Evolutionary conservation across 352 stramenopile species (phyloP), one percentile per base, ranked within the genome.

Genomic region (Pythium utonaiense): DNA sequence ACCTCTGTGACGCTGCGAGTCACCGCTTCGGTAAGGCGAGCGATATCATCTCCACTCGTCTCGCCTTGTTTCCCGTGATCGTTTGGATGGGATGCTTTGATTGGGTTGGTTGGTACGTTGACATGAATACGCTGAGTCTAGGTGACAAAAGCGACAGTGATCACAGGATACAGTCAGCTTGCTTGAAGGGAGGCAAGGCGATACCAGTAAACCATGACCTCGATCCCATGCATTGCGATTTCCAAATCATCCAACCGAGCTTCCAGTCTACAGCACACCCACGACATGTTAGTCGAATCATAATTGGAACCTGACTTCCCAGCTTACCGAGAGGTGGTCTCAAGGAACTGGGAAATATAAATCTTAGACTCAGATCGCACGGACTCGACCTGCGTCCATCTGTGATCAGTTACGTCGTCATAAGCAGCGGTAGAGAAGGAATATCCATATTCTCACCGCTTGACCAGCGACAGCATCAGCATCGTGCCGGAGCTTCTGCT

Each of bases 401-500:
- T 38, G 1, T 13, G 28, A 9, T 33, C 9, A 5, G 21, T 40
- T 40, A n/a, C n/a, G n/a, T n/a, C n/a, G n/a, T n/a, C n/a, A n/a
- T n/a, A n/a, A n/a, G n/a, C n/a, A n/a, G n/a, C n/a, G n/a, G n/a
- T n/a, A 57, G 57, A 27, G n/a, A 63, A 9, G 28, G 9, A 9
- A 33, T 9, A 33, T 33, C 9, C 9, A 33, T 9, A 49, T 16
- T 36, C 63, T 21, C 60, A 80, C 72, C 25, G 72, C 72, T 52
- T 74, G 64, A 24, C 77, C 66, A 12, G 67, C 63, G 3, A 72
- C 63, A 14, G 62, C 48, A 41, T 78, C 69, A 6, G 69, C 71
- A 24, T 82, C 74, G 14, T 74, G 57, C 0, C 70, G 63, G 3
- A 82, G 53, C 36, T 78, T 78, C 19, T 67, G 62, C 33, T 82